phyloP scores from a whole-genome alignment of 2,329 filamentous ascomycete species.

The Botrytis porri region DNA sequence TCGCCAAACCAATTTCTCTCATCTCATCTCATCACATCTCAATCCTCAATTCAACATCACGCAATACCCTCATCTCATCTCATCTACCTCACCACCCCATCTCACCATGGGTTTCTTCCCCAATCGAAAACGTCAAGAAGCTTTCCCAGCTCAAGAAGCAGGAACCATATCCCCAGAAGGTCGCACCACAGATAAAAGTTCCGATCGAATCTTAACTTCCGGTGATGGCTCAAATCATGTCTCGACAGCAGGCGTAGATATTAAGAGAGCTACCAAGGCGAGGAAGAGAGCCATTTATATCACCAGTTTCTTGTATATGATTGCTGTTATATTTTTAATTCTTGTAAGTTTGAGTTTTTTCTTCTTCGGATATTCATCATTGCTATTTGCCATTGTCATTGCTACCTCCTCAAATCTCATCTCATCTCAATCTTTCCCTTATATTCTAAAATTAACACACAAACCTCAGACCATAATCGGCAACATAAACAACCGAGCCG shows the following conservation, averaged over 20 bases:
- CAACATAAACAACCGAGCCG: conserved; percentile 60
- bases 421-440: background rate
- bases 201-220: conserved; percentile 31
- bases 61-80: background rate
- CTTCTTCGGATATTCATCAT: too few species aligned
- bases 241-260: conserved; percentile 31
- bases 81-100: conserved; percentile 31
- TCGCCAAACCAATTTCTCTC: background rate
- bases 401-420: background rate
- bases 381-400: background rate
- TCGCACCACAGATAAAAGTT: conserved; percentile 14
- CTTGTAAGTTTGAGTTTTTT: conserved; percentile 54
- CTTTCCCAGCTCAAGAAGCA: conserved; percentile 19
- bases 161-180: conserved; percentile 20
- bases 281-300: conserved; percentile 56
- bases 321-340: conserved; percentile 75
- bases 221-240: conserved; percentile 22
- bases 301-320: conserved; percentile 67
- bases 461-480: conserved; percentile 60
- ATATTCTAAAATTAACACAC: background rate
- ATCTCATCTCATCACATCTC: background rate
- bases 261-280: conserved; percentile 50
- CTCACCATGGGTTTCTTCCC: conserved; percentile 35
- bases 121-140: conserved; percentile 24
- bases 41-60: background rate